Conservation (phyloP, 495 filamentous ascomycete species). For the Sordaria brevicollis region DNA sequence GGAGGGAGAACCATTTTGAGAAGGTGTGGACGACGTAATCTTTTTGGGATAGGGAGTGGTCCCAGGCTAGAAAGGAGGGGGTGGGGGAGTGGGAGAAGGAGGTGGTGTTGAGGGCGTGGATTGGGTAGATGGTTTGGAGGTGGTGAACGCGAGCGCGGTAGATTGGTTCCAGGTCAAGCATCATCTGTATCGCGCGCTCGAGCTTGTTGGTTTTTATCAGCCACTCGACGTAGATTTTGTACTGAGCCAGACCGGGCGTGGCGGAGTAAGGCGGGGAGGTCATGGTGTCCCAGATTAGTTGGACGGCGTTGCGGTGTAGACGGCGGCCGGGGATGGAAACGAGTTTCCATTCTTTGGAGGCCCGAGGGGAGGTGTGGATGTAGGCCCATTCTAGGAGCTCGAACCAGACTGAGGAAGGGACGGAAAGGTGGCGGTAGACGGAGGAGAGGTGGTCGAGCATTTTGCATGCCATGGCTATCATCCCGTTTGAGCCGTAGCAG, state of each 20-base stretch:
- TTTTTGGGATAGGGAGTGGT: not conserved
- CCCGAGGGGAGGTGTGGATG: constrained; percentile 15
- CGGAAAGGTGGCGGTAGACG: constrained; percentile 13
- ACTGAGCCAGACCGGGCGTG: constrained; percentile 19
- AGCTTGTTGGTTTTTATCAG: constrained; percentile 13
- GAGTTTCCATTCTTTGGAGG: constrained; percentile 17
- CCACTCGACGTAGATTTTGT: constrained; percentile 19
- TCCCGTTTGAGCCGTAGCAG: constrained; percentile 23
- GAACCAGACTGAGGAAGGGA: constrained; percentile 21
- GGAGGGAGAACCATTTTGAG: constrained; percentile 5
- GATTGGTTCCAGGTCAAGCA: constrained; percentile 14
- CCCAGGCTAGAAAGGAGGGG: not conserved
- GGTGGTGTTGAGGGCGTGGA: constrained; percentile 10
- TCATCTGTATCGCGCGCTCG: constrained; percentile 7
- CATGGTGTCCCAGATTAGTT: constrained; percentile 27
- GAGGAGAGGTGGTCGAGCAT: constrained; percentile 21
- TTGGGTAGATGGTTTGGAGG: constrained; percentile 22
- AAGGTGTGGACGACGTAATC: not conserved
- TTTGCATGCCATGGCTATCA: constrained; percentile 19
- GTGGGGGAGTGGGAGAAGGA: not conserved
- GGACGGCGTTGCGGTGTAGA: constrained; percentile 7
- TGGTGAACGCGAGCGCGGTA: constrained; percentile 15
- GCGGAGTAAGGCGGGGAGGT: constrained; percentile 17
- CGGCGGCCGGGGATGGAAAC: constrained; percentile 11
- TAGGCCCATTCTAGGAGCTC: constrained; percentile 28